phyloP scores from a whole-genome alignment of 805 yeast species.

The Yarrowia sp. region DNA sequence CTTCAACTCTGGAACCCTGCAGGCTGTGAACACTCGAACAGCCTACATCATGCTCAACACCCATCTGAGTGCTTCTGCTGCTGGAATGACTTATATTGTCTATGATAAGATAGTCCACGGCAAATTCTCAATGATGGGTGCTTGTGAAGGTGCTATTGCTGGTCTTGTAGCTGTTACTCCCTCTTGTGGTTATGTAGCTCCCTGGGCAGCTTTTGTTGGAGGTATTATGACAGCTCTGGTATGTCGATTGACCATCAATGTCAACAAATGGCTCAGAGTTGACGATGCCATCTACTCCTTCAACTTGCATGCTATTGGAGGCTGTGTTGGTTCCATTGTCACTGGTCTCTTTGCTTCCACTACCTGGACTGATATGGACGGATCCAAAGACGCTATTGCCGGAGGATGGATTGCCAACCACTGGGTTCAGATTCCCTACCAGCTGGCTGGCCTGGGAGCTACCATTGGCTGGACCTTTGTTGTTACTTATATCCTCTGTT shows the following conservation, averaged over 20 bases:
- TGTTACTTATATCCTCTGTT: constrained; percentile 66
- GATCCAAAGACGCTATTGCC: constrained; percentile 30
- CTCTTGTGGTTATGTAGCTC: constrained; percentile 91
- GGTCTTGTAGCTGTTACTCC: constrained; percentile 96
- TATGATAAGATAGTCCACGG: constrained; percentile 57
- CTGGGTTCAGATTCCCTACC: constrained; percentile 81
- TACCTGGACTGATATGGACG: constrained; percentile 7
- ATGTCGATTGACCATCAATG: neutral
- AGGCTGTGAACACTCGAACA: constrained; percentile 38
- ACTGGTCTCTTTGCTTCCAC: constrained; percentile 80
- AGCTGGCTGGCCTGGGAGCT: constrained; percentile 73
- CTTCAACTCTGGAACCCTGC: constrained; percentile 70
- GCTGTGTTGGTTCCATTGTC: constrained; percentile 71
- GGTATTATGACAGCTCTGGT: neutral
- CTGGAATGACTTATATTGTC: constrained; percentile 46
- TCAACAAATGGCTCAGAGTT: constrained; percentile 54
- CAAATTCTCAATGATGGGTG: constrained; percentile 90
- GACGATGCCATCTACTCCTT: constrained; percentile 96
- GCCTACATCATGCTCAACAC: constrained; percentile 48
- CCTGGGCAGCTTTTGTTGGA: constrained; percentile 44
- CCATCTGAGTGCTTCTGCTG: constrained; percentile 51
- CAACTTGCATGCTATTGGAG: constrained; percentile 90
- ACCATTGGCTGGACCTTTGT: constrained; percentile 73
- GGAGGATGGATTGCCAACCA: constrained; percentile 91
- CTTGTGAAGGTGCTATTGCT: constrained; percentile 90